Evolutionary conservation across 768 basidiomycete species (phyloP).

Genomic region (Hydnum rufescens): DNA sequence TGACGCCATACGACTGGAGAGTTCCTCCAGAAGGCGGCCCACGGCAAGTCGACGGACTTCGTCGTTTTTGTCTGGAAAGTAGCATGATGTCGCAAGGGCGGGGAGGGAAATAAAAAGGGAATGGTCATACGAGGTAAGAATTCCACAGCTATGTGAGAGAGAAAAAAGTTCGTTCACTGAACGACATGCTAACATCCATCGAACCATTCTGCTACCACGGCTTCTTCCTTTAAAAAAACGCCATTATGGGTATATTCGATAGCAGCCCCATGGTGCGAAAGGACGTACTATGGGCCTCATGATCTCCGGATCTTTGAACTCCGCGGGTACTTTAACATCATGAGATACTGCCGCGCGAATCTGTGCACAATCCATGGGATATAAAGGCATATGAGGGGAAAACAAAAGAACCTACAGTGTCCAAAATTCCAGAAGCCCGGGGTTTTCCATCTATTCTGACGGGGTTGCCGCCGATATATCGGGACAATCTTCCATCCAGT

Average conservation of each 20-base stretch:
- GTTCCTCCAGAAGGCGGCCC: constrained; percentile 50
- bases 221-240: constrained; percentile 34
- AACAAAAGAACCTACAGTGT: constrained; percentile 29
- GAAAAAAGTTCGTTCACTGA: not conserved
- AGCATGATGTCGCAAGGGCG: not conserved
- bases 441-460: constrained; percentile 60
- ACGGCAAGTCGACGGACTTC: constrained; percentile 60
- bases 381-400: not conserved
- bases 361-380: constrained; percentile 18
- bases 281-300: constrained; percentile 36
- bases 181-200: constrained; percentile 22
- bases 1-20: constrained; percentile 39
- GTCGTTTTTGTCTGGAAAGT: constrained; percentile 41
- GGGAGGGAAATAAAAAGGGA: not conserved
- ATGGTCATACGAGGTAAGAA: not conserved
- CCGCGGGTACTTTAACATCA: constrained; percentile 46
- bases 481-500: constrained; percentile 46
- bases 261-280: too few relatives aligned
- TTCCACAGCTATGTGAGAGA: not conserved
- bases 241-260: too few relatives aligned
- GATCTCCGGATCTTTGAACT: constrained; percentile 44
- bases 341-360: constrained; percentile 51
- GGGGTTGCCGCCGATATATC: constrained; percentile 45
- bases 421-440: constrained; percentile 51
- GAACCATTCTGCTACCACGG: constrained; percentile 66